phyloP scores from a whole-genome alignment of 2,329 filamentous ascomycete species.

The Cordyceps tenuipes region DNA sequence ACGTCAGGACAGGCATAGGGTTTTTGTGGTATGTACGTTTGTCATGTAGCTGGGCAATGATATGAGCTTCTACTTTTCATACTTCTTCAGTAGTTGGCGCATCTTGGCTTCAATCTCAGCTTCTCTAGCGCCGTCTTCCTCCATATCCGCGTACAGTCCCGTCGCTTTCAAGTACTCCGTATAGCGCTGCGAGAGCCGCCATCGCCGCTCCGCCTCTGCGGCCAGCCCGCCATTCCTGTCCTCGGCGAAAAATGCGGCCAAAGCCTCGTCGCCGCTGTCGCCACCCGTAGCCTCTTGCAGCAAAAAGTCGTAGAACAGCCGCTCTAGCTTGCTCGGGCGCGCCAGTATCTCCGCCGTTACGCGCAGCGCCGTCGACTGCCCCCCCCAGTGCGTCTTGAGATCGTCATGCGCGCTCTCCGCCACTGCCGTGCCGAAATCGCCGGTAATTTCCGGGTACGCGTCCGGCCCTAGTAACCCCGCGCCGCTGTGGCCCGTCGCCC shows the following conservation, averaged over 20 bases:
- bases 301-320: not conserved
- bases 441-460: not conserved
- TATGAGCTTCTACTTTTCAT: no score
- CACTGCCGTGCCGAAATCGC: not conserved
- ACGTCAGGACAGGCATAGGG: no score
- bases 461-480: not conserved
- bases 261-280: no score
- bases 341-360: not conserved
- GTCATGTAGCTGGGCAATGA: no score
- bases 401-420: not conserved
- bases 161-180: not conserved
- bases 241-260: not conserved
- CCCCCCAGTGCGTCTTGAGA: not conserved
- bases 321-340: not conserved
- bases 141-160: not conserved
- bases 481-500: conserved; percentile 13
- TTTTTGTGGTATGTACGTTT: no score
- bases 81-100: no score
- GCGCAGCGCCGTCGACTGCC: not conserved
- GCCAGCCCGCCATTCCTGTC: not conserved
- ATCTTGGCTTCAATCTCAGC: no score
- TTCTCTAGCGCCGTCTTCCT: no score
- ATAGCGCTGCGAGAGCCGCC: not conserved
- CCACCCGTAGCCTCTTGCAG: not conserved
- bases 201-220: not conserved